Conservation (phyloP, 306 rosid species). For the Medicago ruthenica region DNA sequence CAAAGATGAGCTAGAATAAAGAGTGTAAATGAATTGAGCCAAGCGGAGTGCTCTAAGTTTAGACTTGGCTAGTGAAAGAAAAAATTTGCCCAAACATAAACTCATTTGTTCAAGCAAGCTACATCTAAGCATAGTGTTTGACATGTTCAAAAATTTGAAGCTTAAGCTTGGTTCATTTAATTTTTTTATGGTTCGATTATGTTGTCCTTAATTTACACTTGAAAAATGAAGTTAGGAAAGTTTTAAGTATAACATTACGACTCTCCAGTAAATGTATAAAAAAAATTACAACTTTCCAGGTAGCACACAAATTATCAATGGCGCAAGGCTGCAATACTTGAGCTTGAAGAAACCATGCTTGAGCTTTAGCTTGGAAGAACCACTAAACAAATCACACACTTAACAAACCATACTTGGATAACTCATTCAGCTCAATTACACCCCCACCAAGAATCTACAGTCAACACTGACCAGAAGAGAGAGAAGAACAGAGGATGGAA, state of each 20-base stretch:
- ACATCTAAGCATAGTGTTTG: not conserved
- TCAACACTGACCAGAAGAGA: not conserved
- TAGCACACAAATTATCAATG: not conserved
- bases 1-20: slow-evolving; percentile 12
- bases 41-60: not conserved
- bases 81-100: not conserved
- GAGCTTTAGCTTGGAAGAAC: not conserved
- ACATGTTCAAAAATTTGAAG: not conserved
- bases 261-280: not conserved
- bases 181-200: not conserved
- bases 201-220: not conserved
- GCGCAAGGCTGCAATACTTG: not conserved
- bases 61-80: not conserved
- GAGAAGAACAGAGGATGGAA: not conserved
- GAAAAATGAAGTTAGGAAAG: not conserved
- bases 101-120: not conserved
- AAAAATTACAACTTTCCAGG: slow-evolving; percentile 7
- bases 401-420: not conserved
- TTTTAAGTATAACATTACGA: not conserved
- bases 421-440: slow-evolving; percentile 9
- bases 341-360: not conserved
- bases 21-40: not conserved
- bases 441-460: not conserved
- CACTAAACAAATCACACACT: not conserved
- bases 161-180: not conserved